Conservation (phyloP, 2,329 filamentous ascomycete species). For the Penicillium sp. region DNA sequence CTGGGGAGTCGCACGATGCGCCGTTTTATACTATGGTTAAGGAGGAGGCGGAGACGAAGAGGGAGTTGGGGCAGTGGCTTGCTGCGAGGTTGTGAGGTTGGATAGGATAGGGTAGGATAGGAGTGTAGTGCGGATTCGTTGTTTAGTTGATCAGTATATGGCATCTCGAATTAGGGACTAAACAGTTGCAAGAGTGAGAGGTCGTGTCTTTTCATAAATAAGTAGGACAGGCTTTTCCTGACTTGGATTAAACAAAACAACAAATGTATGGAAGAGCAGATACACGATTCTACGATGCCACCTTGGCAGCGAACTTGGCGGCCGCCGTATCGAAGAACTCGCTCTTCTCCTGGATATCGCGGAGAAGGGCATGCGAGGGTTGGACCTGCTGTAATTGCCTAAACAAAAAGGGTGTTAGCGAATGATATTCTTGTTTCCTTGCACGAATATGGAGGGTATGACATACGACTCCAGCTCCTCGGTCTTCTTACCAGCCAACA, state of each 20-base stretch:
- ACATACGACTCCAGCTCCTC: conserved; percentile 61
- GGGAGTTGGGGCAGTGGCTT: conserved; percentile 31
- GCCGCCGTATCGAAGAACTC: conserved; percentile 82
- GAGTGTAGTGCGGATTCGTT: too few species aligned
- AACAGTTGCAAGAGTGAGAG: conserved; percentile 16
- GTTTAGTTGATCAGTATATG: too few species aligned
- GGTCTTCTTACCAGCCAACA: conserved; percentile 69
- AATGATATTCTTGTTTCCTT: too few species aligned
- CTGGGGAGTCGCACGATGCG: conserved; percentile 31
- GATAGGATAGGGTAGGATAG: too few species aligned
- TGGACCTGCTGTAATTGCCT: conserved; percentile 51
- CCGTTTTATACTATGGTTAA: conserved; percentile 26
- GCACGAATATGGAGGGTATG: neutral
- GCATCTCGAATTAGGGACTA: too few species aligned
- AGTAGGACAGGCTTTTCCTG: conserved; percentile 19
- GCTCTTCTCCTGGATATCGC: conserved; percentile 78
- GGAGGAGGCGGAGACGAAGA: conserved; percentile 27
- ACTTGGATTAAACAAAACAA: conserved; percentile 21
- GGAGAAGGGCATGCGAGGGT: conserved; percentile 66
- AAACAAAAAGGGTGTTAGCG: conserved; percentile 20
- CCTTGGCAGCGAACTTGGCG: conserved; percentile 81
- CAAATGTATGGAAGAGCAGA: conserved; percentile 15
- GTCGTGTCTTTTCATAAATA: conserved; percentile 28
- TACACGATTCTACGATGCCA: conserved; percentile 39
- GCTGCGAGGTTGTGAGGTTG: conserved; percentile 23